Evolutionary conservation across 805 yeast species (phyloP), one percentile per base, ranked within the genome.

Genomic region (Lachancea sp.): DNA sequence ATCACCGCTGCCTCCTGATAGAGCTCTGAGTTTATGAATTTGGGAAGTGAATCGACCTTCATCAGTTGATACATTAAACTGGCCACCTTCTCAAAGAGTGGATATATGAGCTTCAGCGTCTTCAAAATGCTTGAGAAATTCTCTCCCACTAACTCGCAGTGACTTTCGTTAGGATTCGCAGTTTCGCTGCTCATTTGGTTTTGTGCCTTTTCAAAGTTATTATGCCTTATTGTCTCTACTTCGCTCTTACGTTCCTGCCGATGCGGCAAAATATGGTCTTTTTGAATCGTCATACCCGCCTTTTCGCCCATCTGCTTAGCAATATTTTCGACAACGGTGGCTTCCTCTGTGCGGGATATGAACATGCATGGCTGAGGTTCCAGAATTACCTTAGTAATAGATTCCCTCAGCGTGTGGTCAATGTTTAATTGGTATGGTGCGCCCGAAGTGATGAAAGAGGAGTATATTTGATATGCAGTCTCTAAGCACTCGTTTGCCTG

Each of bases 1-100:
- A 36, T 31, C 15, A 24, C 29, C 13, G 38, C 47, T 7, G 68
- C 63, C 25, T 64, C 68, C 34, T 50, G 56, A 40, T 63, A 65
- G 3, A 63, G 46, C 4, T 64, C 65, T 0, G 78, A 72, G 8
- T 53, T 56, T 26, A 80, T 43, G 49, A 85, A 84, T 55, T 83
- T 84, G 2, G 83, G 83, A 29, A 81, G 68, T 6, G 92, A 82
- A 61, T 85, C 94, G 25, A 60, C 69, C 48, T 80, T 83, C 82
- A 85, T 77, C 60, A 85, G 60, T 30, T 67, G 62, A 49, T 71
- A 72, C 37, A 82, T 69, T 33, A 72, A 72, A 8, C 49, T 38
- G n/a, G 69, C 65, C 5, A 82, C 74, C 16, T 64, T 63, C n/a
- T 68, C 69, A 38, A 75, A 73, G 12, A 74, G 60, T 1, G 71